These are phyloP conservation scores for Trichoderma endophyticum DNA, from an alignment of 2,329 filamentous ascomycete genomes.

Conservation along the genomic window DNA sequence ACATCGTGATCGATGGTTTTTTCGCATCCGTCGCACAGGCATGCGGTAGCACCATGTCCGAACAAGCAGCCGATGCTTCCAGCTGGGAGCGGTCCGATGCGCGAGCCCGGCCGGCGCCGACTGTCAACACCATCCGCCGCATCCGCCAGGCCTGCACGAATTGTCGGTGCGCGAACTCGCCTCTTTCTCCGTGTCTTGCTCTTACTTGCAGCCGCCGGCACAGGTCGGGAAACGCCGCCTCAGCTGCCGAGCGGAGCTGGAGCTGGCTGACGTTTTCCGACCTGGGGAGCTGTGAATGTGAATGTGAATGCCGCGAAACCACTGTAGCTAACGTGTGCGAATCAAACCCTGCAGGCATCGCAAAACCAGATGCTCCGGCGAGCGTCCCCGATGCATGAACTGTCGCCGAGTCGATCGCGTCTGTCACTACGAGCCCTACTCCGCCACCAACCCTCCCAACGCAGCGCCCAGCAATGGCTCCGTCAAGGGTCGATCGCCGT, in stretches of 20 bases:
- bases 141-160: slow-evolving; percentile 17
- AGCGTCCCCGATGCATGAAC: slow-evolving; percentile 11
- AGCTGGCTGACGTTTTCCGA: neutral
- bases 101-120: slow-evolving; percentile 8
- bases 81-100: slow-evolving; percentile 13
- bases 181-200: neutral
- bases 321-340: neutral
- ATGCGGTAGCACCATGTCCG: slow-evolving; percentile 15
- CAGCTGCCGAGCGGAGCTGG: neutral
- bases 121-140: slow-evolving; percentile 17
- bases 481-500: neutral
- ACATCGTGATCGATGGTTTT: neutral
- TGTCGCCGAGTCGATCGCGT: slow-evolving; percentile 18
- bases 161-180: slow-evolving; percentile 7
- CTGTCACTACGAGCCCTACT: slow-evolving; percentile 16
- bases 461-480: neutral
- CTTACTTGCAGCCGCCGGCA: neutral
- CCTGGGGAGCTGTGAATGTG: neutral
- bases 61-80: slow-evolving; percentile 10
- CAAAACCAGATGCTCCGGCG: slow-evolving; percentile 13
- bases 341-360: neutral
- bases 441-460: slow-evolving; percentile 3
- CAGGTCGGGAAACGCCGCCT: neutral
- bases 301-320: neutral
- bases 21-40: neutral